Conservation (phyloP, 495 filamentous ascomycete species). For the Penicillium paxilli region DNA sequence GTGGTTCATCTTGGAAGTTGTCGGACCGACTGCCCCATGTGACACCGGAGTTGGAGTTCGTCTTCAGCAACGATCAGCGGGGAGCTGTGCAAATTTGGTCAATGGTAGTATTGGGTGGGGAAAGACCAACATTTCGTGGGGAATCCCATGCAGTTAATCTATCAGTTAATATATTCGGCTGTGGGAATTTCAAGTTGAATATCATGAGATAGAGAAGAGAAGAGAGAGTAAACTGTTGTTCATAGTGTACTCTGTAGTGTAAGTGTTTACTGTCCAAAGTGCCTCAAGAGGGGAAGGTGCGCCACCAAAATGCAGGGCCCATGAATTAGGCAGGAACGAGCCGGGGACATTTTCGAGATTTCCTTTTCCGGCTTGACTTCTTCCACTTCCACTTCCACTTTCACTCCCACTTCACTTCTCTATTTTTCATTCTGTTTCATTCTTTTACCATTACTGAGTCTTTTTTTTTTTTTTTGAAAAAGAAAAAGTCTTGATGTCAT, state of each 20-base stretch:
- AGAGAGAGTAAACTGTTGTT: not conserved
- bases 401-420: too few species aligned
- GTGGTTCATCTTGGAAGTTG: not conserved
- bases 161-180: not conserved
- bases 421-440: too few species aligned
- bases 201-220: not conserved
- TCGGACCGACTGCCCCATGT: not conserved
- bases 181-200: not conserved
- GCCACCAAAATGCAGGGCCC: not conserved
- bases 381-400: too few species aligned
- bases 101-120: not conserved
- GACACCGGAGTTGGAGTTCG: not conserved
- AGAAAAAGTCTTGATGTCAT: not conserved
- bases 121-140: too few species aligned
- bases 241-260: too few species aligned
- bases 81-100: not conserved
- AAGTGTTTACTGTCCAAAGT: too few species aligned
- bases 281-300: conserved; percentile 2
- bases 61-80: not conserved
- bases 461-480: too few species aligned
- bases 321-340: not conserved
- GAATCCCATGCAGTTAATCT: too few species aligned
- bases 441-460: too few species aligned
- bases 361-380: too few species aligned
- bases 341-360: not conserved